Conservation (phyloP, 2,329 filamentous ascomycete genomes). For the Ceratocystis huliohia region DNA sequence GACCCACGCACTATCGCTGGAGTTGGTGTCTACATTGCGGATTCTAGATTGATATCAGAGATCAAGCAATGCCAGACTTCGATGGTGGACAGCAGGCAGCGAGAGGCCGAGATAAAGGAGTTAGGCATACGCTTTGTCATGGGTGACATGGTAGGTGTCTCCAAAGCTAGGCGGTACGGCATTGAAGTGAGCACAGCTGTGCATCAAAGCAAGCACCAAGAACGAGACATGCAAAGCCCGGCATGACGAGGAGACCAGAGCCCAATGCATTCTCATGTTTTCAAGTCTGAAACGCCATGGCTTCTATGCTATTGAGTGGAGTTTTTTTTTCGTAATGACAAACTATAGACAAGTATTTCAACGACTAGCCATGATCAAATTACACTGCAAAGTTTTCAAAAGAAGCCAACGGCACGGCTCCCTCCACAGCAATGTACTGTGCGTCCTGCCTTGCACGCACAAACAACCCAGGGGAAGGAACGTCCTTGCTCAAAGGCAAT, state of each 20-base stretch:
- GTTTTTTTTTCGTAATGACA: too few relatives aligned
- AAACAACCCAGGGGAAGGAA: too few relatives aligned
- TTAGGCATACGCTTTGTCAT: constrained; percentile 9
- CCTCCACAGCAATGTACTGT: too few relatives aligned
- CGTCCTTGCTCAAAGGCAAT: too few relatives aligned
- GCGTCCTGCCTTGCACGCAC: too few relatives aligned
- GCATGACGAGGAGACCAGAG: neutral
- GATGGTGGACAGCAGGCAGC: constrained; percentile 12
- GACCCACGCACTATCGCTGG: constrained; percentile 20
- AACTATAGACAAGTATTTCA: too few relatives aligned
- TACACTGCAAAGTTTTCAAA: too few relatives aligned
- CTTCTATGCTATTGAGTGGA: too few relatives aligned
- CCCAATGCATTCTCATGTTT: too few relatives aligned
- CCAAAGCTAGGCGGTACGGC: constrained; percentile 9
- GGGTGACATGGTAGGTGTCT: constrained; percentile 12
- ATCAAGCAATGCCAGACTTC: constrained; percentile 10
- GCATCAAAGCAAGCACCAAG: neutral
- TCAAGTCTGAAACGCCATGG: too few relatives aligned
- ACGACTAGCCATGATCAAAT: too few relatives aligned
- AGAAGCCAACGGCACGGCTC: too few relatives aligned
- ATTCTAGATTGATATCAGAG: constrained; percentile 12
- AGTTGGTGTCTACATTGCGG: constrained; percentile 15
- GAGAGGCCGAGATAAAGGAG: neutral
- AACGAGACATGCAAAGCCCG: neutral
- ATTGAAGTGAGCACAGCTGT: constrained; percentile 13